These are phyloP conservation scores for Colletotrichum orbiculare DNA, from an alignment of 2,329 filamentous ascomycete genomes.

Conservation along the genomic window DNA sequence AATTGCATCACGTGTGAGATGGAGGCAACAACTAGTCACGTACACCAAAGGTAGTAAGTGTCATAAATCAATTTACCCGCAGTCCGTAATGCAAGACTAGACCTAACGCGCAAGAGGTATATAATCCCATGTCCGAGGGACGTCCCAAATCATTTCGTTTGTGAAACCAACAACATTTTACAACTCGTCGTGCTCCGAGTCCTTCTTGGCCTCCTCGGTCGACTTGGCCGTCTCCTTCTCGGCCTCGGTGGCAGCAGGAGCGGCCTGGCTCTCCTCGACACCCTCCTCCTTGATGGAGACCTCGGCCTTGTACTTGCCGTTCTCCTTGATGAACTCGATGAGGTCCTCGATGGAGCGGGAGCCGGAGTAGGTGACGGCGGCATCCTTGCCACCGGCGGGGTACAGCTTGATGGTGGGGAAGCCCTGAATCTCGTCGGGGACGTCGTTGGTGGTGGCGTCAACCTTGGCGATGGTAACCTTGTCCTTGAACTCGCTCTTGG, in stretches of 20 bases:
- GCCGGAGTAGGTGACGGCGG: slow-evolving; percentile 87
- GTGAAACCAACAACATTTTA: slow-evolving; percentile 58
- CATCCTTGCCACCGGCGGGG: slow-evolving; percentile 87
- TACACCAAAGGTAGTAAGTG: neutral
- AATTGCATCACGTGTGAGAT: no score
- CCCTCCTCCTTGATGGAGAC: slow-evolving; percentile 67
- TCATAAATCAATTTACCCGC: slow-evolving; percentile 33
- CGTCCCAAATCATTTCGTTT: slow-evolving; percentile 34
- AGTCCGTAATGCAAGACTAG: slow-evolving; percentile 32
- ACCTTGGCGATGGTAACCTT: slow-evolving; percentile 97
- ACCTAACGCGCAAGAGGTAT: slow-evolving; percentile 40
- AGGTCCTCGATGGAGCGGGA: slow-evolving; percentile 92
- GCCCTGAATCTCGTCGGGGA: slow-evolving; percentile 94
- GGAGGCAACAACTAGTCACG: neutral
- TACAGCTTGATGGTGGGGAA: slow-evolving; percentile 99
- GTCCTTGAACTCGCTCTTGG: slow-evolving; percentile 81
- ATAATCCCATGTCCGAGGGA: slow-evolving; percentile 36
- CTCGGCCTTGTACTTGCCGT: slow-evolving; percentile 87
- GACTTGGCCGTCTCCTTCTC: slow-evolving; percentile 57
- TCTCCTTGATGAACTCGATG: slow-evolving; percentile 91
- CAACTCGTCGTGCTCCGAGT: slow-evolving; percentile 78
- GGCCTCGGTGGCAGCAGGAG: slow-evolving; percentile 64
- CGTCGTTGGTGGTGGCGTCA: slow-evolving; percentile 94
- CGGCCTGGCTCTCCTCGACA: slow-evolving; percentile 62
- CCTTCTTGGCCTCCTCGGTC: slow-evolving; percentile 53